These are phyloP conservation scores for Schoenoplectus tabernaemontani DNA, from an alignment of 202 grass and related monocot species.

Conservation along the genomic window DNA sequence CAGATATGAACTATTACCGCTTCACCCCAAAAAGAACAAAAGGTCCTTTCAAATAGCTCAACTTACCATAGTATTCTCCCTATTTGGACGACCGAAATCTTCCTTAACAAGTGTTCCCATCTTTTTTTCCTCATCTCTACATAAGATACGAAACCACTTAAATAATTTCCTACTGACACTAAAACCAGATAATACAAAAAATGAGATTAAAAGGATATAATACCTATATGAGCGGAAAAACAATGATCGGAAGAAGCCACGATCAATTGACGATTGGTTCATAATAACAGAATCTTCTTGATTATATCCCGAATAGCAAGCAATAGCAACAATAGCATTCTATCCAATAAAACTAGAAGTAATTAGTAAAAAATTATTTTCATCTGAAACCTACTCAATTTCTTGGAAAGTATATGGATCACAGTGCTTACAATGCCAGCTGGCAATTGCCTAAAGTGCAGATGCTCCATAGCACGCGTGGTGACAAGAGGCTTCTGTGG, in stretches of 20 bases:
- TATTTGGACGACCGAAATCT: constrained; percentile 92
- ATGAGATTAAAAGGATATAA: not conserved
- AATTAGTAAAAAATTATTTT: constrained; percentile 15
- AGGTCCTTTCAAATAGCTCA: constrained; percentile 6
- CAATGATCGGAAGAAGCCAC: constrained; percentile 94
- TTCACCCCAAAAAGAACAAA: constrained; percentile 9
- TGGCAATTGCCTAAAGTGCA: constrained; percentile 95
- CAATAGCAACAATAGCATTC: constrained; percentile 99
- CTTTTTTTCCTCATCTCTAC: constrained; percentile 97
- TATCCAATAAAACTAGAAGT: constrained; percentile 30
- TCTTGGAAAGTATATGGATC: constrained; percentile 8
- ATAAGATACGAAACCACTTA: constrained; percentile 9
- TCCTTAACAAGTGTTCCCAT: constrained; percentile 98
- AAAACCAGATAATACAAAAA: constrained; percentile 10
- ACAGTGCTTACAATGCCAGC: constrained; percentile 84
- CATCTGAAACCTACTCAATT: not conserved
- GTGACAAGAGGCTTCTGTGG: constrained; percentile 98
- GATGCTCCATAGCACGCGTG: constrained; percentile 97
- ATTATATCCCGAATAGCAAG: constrained; percentile 98
- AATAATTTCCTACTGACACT: constrained; percentile 19
- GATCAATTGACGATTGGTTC: constrained; percentile 99
- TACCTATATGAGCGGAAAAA: constrained; percentile 99
- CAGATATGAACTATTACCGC: constrained; percentile 6
- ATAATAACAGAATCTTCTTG: constrained; percentile 99
- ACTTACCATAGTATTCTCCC: constrained; percentile 93